A percentile compares a stretch with the other conserved stretches of the same genome.
These are phyloP conservation scores for Daldinia concentrica DNA, from an alignment of 495 filamentous ascomycete species.

Conservation along the genomic window DNA sequence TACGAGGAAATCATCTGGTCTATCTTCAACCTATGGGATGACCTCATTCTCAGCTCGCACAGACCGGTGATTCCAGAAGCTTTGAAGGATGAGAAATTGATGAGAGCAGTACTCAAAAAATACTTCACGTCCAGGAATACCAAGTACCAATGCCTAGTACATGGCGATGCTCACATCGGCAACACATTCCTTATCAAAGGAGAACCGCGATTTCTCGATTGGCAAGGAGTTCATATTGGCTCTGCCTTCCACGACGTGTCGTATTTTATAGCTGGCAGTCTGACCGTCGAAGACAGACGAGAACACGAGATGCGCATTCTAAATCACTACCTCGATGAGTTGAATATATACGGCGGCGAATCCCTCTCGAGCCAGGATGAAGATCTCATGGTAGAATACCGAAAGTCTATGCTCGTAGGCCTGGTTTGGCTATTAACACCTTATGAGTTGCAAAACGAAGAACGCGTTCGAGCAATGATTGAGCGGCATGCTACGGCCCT, in stretches of 20 bases:
- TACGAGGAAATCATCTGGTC: constrained; percentile 40
- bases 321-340: constrained; percentile 63
- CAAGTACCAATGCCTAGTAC: constrained; percentile 35
- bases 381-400: constrained; percentile 40
- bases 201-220: constrained; percentile 41
- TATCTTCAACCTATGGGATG: constrained; percentile 28
- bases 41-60: constrained; percentile 22
- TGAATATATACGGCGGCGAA: constrained; percentile 35
- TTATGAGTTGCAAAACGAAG: constrained; percentile 14
- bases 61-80: constrained; percentile 30
- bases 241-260: constrained; percentile 44
- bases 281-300: constrained; percentile 71
- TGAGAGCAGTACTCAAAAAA: constrained; percentile 35
- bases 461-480: background rate
- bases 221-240: constrained; percentile 40
- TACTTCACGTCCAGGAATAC: constrained; percentile 39
- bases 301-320: constrained; percentile 73
- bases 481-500: constrained; percentile 5
- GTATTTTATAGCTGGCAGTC: constrained; percentile 35
- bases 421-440: constrained; percentile 7
- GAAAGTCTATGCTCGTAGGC: constrained; percentile 23
- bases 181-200: constrained; percentile 37
- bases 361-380: constrained; percentile 41
- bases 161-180: constrained; percentile 44
- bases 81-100: constrained; percentile 34